Base-by-base conservation (phyloP, 169 alveolate genomes). In the Cytauxzoon felis region DNA sequence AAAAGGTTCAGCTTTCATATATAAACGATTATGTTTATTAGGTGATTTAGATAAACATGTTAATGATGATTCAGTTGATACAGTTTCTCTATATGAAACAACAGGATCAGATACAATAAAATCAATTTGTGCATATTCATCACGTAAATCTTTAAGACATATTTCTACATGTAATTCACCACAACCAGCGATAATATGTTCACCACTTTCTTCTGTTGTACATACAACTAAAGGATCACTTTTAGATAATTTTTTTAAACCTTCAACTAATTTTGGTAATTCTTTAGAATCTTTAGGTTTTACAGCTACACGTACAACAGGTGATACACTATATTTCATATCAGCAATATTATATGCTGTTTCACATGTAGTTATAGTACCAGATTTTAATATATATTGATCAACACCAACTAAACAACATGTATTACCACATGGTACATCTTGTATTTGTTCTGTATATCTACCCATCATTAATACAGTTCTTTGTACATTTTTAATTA, bases 131-230 rank as follows among this genome's bases (percentile, higher is more conserved):
- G 99, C 99, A 83, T 94, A 95, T 83, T 97, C 99, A 48, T 97
- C 98, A 88, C 90, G 93, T 59, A 96, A 87, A 82, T 96, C 99
- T 89, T 98, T 96, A 66, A 98, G 88, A 86, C 99, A 96, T 60
- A 96, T 96, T 88, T 98, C 99, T 54, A 98, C 96, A 90, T 96
- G 99, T 65, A 95, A 91, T 87, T 98, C 99, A 32, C 99, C 99
- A 87, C 99, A 96, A 40, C 99, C 99, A 23, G 95, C 96, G 72
- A 97, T 93, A 71, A 97, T 95, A 90, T 97, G 99, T 81, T 97
- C 99, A 30, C 99, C 99, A 34, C 97, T 87, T 84, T 95, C 99
- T 69, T 95, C 99, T 45, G 98, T 93, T 54, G 94, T 89, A 89
- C 99, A 96, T 42, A 93, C 95, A 48, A 97, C 99, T 81, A 96